These are phyloP conservation scores for Xerocomellus dryophilus DNA, from an alignment of 768 basidiomycete species.

Conservation along the genomic window DNA sequence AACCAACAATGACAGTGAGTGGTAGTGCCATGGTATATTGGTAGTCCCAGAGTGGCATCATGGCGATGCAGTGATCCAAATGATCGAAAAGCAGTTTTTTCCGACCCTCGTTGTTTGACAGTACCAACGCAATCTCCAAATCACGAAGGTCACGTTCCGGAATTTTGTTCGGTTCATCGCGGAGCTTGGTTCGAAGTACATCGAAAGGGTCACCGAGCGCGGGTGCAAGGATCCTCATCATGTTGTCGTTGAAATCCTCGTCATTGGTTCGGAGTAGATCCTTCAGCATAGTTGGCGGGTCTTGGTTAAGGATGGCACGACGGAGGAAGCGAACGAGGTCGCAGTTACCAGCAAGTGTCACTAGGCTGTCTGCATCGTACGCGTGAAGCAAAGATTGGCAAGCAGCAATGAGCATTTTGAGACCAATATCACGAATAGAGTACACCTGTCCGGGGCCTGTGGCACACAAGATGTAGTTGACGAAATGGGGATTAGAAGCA, in stretches of 20 bases:
- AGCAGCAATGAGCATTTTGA: background rate
- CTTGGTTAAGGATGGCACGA: background rate
- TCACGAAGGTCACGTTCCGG: slow-evolving; percentile 3
- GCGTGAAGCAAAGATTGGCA: background rate
- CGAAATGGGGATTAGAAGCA: background rate
- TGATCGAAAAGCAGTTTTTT: background rate
- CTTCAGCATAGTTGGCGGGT: slow-evolving; percentile 5
- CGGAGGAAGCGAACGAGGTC: slow-evolving; percentile 1
- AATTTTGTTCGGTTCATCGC: background rate
- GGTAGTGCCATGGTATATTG: slow-evolving; percentile 2
- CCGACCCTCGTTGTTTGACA: background rate
- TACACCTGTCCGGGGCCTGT: slow-evolving; percentile 1
- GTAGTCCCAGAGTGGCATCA: background rate
- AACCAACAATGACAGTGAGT: background rate
- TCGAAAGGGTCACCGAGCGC: slow-evolving; percentile 4
- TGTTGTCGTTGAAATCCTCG: background rate
- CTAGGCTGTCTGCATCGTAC: background rate
- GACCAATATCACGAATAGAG: background rate
- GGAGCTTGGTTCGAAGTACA: background rate
- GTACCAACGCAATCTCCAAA: slow-evolving; percentile 4
- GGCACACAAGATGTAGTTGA: slow-evolving; percentile 3
- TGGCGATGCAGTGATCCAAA: background rate
- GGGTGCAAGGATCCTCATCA: background rate
- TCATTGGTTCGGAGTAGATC: too few species aligned
- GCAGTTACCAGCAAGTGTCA: background rate